phyloP scores from a whole-genome alignment of 2,329 filamentous ascomycete species.

The Beauveria bassiana region DNA sequence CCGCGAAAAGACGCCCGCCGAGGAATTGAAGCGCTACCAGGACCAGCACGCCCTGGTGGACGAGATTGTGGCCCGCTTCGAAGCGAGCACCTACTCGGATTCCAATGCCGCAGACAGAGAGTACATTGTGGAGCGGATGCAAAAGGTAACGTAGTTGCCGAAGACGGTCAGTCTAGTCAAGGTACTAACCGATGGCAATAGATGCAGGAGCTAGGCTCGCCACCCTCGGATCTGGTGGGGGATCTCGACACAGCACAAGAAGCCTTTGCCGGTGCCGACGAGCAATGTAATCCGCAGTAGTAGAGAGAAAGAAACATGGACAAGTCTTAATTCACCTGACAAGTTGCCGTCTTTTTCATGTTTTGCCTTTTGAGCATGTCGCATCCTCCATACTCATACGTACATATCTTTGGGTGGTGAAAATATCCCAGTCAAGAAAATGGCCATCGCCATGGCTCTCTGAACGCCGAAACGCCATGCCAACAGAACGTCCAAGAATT shows the following conservation, averaged over 20 bases:
- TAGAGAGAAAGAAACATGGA: constrained; percentile 1
- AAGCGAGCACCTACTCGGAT: constrained; percentile 74
- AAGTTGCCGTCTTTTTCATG: neutral
- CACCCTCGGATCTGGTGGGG: constrained; percentile 83
- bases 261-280: constrained; percentile 51
- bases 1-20: constrained; percentile 52
- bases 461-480: neutral
- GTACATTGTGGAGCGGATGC: constrained; percentile 96
- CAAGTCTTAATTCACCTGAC: neutral
- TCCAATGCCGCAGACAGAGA: constrained; percentile 73
- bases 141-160: constrained; percentile 60
- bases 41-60: constrained; percentile 71
- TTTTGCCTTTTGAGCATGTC: neutral
- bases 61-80: constrained; percentile 86
- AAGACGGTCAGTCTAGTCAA: neutral
- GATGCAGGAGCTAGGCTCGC: constrained; percentile 96
- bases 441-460: neutral
- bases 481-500: neutral
- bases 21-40: constrained; percentile 73
- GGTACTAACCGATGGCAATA: constrained; percentile 27
- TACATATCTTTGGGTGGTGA: constrained; percentile 8
- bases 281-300: constrained; percentile 56
- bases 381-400: constrained; percentile 21
- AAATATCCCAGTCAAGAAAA: neutral
- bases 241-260: constrained; percentile 82